Evolutionary conservation across 2,329 filamentous ascomycete genomes (phyloP).

Genomic region (Apiospora saccharicola): DNA sequence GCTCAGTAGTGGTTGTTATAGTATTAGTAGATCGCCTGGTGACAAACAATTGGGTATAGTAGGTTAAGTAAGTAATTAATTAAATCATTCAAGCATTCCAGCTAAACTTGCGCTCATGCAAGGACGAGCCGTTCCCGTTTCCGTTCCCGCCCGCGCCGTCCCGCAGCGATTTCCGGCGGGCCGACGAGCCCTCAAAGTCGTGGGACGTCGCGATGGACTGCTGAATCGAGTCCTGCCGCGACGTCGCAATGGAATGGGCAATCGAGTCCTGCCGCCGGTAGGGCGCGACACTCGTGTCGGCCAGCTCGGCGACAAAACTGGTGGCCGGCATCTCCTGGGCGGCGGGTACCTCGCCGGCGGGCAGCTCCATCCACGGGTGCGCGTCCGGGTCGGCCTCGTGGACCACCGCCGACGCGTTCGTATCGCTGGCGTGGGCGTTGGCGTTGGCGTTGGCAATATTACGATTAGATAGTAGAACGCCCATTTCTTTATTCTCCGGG

Average conservation of each 20-base stretch:
- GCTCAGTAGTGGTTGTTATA: no score
- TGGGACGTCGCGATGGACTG: background rate
- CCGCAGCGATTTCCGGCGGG: conserved; percentile 13
- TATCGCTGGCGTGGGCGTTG: background rate
- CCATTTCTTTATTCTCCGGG: background rate
- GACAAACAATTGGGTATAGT: no score
- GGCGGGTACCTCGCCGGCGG: background rate
- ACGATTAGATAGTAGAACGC: no score
- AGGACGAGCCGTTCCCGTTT: background rate
- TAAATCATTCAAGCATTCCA: background rate
- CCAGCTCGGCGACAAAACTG: conserved; percentile 13
- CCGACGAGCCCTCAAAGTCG: background rate
- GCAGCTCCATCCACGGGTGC: conserved; percentile 5
- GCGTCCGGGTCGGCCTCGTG: conserved; percentile 11
- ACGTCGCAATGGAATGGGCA: background rate
- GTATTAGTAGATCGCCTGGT: no score
- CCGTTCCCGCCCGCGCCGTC: background rate
- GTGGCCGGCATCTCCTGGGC: conserved; percentile 5
- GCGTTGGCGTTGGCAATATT: no score
- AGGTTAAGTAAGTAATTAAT: no score
- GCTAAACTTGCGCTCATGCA: background rate
- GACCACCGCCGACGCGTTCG: background rate
- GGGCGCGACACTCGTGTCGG: conserved; percentile 13
- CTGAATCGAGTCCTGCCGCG: background rate
- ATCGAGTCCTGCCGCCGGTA: background rate